Percentiles rank a stretch among this genome's conserved stretches.
Conservation (phyloP, 352 stramenopile species). For the Phytophthora nicotianae region DNA sequence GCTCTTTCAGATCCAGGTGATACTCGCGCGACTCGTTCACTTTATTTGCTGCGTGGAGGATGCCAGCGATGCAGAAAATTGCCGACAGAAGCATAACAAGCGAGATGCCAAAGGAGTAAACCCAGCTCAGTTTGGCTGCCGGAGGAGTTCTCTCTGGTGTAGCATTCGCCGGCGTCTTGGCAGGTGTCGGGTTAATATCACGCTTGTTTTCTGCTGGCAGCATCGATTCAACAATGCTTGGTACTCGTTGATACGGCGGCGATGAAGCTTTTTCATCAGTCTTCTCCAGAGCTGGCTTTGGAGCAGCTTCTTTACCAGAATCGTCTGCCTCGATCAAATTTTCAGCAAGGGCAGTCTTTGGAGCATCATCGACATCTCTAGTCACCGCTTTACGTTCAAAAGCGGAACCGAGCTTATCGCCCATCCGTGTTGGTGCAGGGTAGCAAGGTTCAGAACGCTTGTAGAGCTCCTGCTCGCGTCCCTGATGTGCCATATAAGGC, state of each 20-base stretch:
- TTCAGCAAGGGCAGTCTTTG: neutral
- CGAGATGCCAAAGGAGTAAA: conserved; percentile 35
- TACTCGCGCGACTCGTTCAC: conserved; percentile 69
- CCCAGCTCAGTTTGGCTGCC: conserved; percentile 23
- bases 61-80: conserved; percentile 57
- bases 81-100: conserved; percentile 46
- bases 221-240: conserved; percentile 3
- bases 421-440: conserved; percentile 37
- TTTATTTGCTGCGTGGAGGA: conserved; percentile 53
- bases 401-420: conserved; percentile 22
- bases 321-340: neutral
- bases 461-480: conserved; percentile 9
- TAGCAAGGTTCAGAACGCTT: conserved; percentile 10
- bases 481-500: conserved; percentile 11
- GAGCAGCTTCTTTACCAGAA: conserved; percentile 1
- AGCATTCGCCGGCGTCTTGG: neutral
- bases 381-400: conserved; percentile 1
- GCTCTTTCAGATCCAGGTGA: conserved; percentile 57
- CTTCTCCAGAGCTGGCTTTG: neutral
- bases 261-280: neutral
- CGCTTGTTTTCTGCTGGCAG: neutral
- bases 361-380: neutral
- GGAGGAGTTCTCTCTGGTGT: conserved; percentile 1
- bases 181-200: neutral
- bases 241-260: neutral